phyloP scores from a whole-genome alignment of 257 asterid species.

The Ocimum tenuiflorum region DNA sequence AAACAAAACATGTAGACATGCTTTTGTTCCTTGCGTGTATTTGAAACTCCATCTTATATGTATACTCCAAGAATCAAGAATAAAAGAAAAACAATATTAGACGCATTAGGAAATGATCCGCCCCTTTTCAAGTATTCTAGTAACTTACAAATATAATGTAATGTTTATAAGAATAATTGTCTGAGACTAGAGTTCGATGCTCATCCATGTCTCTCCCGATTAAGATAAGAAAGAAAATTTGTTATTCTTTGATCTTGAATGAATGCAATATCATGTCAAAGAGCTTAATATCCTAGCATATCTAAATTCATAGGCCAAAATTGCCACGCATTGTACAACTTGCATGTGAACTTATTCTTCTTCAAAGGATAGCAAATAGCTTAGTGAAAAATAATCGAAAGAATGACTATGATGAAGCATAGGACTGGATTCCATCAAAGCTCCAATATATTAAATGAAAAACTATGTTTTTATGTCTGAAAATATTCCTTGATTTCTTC shows the following conservation, averaged over 20 bases:
- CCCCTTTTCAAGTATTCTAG: background rate
- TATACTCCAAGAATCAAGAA: background rate
- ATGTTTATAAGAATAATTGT: no score
- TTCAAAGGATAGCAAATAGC: background rate
- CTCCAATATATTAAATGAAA: background rate
- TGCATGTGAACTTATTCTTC: slow-evolving; percentile 28
- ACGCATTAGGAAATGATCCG: background rate
- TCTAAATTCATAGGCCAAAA: background rate
- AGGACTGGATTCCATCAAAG: slow-evolving; percentile 19
- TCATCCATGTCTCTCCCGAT: no score
- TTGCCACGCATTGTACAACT: slow-evolving; percentile 13
- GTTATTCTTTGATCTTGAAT: no score
- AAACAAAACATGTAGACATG: no score
- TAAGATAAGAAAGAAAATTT: no score
- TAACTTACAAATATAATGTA: no score
- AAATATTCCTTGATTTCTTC: background rate
- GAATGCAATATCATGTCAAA: background rate
- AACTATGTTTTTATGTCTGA: background rate
- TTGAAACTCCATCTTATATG: no score
- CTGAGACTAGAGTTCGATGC: no score
- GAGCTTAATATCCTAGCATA: background rate
- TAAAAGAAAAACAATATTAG: no score
- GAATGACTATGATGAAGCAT: background rate
- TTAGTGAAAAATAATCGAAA: background rate
- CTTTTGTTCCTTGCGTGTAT: no score